phyloP scores from a whole-genome alignment of 2,329 filamentous ascomycete genomes.

The Aspergillus pseudonomiae region DNA sequence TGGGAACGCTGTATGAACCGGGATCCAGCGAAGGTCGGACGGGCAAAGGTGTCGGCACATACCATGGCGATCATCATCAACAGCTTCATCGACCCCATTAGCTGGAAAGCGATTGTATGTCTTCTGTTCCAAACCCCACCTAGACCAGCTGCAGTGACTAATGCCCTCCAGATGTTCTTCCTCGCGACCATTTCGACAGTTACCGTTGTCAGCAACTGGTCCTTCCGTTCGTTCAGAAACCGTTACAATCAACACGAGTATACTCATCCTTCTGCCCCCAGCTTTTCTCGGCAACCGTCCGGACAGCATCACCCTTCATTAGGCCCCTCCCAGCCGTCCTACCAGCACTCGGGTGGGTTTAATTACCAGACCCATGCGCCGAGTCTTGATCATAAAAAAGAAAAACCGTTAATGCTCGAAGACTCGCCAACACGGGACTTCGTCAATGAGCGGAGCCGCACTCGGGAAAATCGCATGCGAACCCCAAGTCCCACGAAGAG shows the following conservation, averaged over 20 bases:
- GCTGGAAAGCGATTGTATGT: constrained; percentile 75
- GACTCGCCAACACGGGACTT: constrained; percentile 34
- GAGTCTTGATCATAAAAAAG: constrained; percentile 29
- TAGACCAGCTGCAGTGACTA: constrained; percentile 14
- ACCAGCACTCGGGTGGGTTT: constrained; percentile 31
- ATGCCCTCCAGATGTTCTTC: constrained; percentile 40
- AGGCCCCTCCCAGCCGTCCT: constrained; percentile 27
- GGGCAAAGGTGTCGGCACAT: constrained; percentile 78
- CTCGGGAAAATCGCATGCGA: constrained; percentile 35
- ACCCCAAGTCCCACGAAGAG: constrained; percentile 43
- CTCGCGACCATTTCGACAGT: constrained; percentile 48
- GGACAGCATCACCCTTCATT: constrained; percentile 26
- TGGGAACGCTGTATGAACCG: constrained; percentile 89
- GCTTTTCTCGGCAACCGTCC: constrained; percentile 27
- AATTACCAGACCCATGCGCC: constrained; percentile 25
- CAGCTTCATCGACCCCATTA: constrained; percentile 87
- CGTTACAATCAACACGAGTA: constrained; percentile 36
- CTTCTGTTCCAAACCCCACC: not conserved
- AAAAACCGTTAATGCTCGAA: constrained; percentile 35
- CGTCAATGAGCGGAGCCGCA: constrained; percentile 35
- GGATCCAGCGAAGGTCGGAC: constrained; percentile 75
- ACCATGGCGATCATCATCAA: constrained; percentile 94
- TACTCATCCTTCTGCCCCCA: constrained; percentile 23
- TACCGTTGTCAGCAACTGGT: constrained; percentile 62
- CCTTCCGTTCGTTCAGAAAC: constrained; percentile 57